Conservation (phyloP, 768 basidiomycete species). For the Porphyrellus cyaneotinctus region DNA sequence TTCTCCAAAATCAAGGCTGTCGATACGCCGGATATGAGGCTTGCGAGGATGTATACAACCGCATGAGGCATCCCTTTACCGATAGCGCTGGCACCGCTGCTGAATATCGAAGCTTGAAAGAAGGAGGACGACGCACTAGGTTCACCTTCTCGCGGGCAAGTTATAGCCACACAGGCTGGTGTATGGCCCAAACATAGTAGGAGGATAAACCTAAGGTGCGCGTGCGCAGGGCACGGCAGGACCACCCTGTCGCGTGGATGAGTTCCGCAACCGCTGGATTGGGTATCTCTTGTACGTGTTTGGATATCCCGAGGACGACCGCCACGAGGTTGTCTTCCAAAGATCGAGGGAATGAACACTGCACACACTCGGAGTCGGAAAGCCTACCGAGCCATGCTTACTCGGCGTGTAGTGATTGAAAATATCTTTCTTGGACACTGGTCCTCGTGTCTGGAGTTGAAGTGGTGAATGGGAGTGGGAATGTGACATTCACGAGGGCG, state of each 20-base stretch:
- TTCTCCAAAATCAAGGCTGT: slow-evolving; percentile 18
- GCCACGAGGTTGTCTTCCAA: slow-evolving; percentile 14
- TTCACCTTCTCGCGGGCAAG: slow-evolving; percentile 1
- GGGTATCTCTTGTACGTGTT: slow-evolving; percentile 2
- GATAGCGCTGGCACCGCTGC: slow-evolving; percentile 13
- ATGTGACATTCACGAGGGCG: too few species aligned
- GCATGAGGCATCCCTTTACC: slow-evolving; percentile 20
- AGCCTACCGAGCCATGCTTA: slow-evolving; percentile 10
- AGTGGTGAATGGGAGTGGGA: neutral
- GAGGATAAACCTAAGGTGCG: slow-evolving; percentile 14
- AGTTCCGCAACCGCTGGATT: slow-evolving; percentile 1
- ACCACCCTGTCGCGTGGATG: slow-evolving; percentile 7
- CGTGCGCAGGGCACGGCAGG: slow-evolving; percentile 19
- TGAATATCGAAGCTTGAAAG: slow-evolving; percentile 4
- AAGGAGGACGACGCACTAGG: slow-evolving; percentile 4
- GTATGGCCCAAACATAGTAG: slow-evolving; percentile 20
- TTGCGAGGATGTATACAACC: slow-evolving; percentile 16
- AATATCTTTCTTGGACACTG: neutral
- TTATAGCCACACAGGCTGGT: slow-evolving; percentile 22
- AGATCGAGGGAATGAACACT: slow-evolving; percentile 22
- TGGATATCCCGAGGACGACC: neutral
- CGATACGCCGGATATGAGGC: slow-evolving; percentile 17
- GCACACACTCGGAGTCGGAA: slow-evolving; percentile 11
- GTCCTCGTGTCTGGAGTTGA: neutral
- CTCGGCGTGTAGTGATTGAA: slow-evolving; percentile 6